These are phyloP conservation scores for Penicillium brasilianum DNA, from an alignment of 2,329 filamentous ascomycete species.

Conservation along the genomic window DNA sequence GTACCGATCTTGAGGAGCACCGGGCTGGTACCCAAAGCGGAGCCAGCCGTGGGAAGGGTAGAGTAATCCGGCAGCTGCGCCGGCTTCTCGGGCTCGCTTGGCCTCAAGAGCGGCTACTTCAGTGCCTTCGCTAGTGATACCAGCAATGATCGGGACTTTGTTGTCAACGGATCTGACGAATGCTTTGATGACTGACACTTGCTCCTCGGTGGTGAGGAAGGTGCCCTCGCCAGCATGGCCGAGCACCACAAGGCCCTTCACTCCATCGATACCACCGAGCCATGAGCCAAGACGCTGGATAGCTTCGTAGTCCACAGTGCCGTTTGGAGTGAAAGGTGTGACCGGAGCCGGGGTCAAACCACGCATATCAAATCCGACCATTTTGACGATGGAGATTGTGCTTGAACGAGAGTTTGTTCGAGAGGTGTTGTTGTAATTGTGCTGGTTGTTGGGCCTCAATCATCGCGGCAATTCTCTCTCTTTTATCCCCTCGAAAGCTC, in stretches of 20 bases:
- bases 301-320: constrained; percentile 57
- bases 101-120: constrained; percentile 59
- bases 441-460: no score
- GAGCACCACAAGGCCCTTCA: constrained; percentile 60
- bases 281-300: constrained; percentile 60
- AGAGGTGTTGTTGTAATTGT: neutral
- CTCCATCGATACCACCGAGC: constrained; percentile 58
- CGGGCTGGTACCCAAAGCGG: constrained; percentile 60
- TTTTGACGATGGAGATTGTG: constrained; percentile 16
- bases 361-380: constrained; percentile 51
- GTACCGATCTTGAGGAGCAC: constrained; percentile 60
- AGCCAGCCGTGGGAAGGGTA: constrained; percentile 62
- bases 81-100: constrained; percentile 57
- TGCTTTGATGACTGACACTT: constrained; percentile 56
- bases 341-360: constrained; percentile 59
- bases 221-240: constrained; percentile 62
- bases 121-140: constrained; percentile 59
- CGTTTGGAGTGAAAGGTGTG: constrained; percentile 57
- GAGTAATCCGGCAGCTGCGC: constrained; percentile 57
- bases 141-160: constrained; percentile 33
- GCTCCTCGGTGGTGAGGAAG: constrained; percentile 58
- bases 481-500: neutral
- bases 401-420: neutral
- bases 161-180: constrained; percentile 59
- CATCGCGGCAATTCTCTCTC: neutral